phyloP scores from a whole-genome alignment of 2,329 filamentous ascomycete species.

The Cordyceps fumosorosea region DNA sequence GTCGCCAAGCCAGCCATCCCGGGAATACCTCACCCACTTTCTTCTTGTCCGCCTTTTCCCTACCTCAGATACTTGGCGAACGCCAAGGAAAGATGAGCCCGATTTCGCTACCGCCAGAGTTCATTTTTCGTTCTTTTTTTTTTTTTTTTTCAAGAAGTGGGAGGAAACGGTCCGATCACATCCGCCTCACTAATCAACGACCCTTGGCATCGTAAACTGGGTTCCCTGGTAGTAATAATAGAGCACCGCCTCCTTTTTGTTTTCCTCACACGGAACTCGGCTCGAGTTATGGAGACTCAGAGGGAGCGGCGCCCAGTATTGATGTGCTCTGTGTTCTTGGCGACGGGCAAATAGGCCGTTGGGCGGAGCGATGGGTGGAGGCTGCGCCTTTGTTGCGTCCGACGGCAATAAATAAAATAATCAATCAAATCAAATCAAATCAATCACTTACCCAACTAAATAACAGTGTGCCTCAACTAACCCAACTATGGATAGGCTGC shows the following conservation, averaged over 20 bases:
- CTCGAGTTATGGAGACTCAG: slow-evolving; percentile 1
- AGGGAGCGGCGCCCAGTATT: not conserved
- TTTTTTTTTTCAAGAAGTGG: not conserved
- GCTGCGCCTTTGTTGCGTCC: not conserved
- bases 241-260: not conserved
- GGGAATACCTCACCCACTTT: not conserved
- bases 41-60: not conserved
- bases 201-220: no score
- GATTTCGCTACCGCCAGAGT: no score
- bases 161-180: no score
- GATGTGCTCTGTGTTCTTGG: not conserved
- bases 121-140: no score
- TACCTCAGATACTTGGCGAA: not conserved
- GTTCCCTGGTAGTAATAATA: no score
- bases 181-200: no score
- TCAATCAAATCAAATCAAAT: slow-evolving; percentile 9
- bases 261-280: not conserved
- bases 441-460: slow-evolving; percentile 7
- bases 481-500: not conserved
- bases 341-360: not conserved
- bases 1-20: no score
- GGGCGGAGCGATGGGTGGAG: not conserved
- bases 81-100: not conserved
- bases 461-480: no score
- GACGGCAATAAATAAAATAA: not conserved